These are phyloP conservation scores for Lodderomyces orthopsilosis DNA, from an alignment of 1,139 yeast species.

Conservation along the genomic window DNA sequence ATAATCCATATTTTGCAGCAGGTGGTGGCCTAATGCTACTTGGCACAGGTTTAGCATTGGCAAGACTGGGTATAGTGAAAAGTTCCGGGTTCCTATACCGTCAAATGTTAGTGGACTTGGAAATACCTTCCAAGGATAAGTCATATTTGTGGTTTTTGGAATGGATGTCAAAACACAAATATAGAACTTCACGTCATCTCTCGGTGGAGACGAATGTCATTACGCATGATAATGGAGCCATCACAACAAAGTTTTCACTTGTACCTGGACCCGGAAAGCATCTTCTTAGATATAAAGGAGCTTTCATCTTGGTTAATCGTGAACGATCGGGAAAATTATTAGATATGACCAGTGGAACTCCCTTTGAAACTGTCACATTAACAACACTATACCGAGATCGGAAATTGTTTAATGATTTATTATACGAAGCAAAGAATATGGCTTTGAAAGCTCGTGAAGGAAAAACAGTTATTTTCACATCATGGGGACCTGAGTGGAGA, in stretches of 20 bases:
- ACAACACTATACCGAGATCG: constrained; percentile 88
- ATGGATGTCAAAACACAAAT: constrained; percentile 89
- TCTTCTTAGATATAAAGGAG: constrained; percentile 78
- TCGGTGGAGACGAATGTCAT: constrained; percentile 85
- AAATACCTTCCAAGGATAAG: constrained; percentile 90
- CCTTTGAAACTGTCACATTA: constrained; percentile 90
- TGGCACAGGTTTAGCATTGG: constrained; percentile 82
- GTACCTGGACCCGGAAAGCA: constrained; percentile 99
- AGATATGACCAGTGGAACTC: constrained; percentile 89
- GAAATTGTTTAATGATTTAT: constrained; percentile 62
- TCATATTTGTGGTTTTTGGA: constrained; percentile 93
- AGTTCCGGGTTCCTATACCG: constrained; percentile 70
- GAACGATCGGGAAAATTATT: constrained; percentile 87
- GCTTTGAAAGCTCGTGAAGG: constrained; percentile 88
- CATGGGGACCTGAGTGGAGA: constrained; percentile 99
- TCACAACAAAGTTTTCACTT: constrained; percentile 78
- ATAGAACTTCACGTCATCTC: constrained; percentile 74
- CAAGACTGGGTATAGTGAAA: constrained; percentile 66
- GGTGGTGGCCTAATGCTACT: constrained; percentile 95
- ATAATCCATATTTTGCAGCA: constrained; percentile 94
- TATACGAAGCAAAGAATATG: constrained; percentile 78
- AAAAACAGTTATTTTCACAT: constrained; percentile 86
- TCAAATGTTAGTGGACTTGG: constrained; percentile 85
- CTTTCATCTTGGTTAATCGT: constrained; percentile 83
- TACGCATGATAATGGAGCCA: constrained; percentile 93